Base-by-base conservation (phyloP, 2,329 filamentous ascomycete species). In the Pseudocercospora fijiensis region DNA sequence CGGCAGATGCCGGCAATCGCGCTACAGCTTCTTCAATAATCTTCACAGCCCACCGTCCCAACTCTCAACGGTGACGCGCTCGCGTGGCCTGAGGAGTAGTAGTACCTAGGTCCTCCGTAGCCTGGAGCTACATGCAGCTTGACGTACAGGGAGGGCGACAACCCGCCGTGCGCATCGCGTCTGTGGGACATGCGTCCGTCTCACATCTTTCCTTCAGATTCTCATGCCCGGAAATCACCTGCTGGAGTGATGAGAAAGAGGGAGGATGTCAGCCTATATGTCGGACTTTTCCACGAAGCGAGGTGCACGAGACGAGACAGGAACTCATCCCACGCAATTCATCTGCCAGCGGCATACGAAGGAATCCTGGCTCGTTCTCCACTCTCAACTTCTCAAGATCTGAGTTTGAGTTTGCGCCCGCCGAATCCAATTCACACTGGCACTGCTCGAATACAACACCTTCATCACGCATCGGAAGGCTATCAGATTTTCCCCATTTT, bases 351-450 rank as follows among this genome's bases (percentile, higher is more conserved):
- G 51, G 51, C 51, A 26, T 33, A 4, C n/a, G 51, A 55, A 27
- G 16, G 51, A 30, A 18, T 7, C 51, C 51, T 30, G 26, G 26
- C 37, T 26, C 24, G 20, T 58, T 58, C 37, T 47, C 57, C 57
- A 56, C 37, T 37, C 57, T 58, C 57, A 41, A 58, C 41, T 49
- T 58, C 57, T 58, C 57, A 41, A 58, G 57, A 58, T 58, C 57
- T 58, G 41, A 58, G 33, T 56, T 41, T 56, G 53, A 41, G 53
- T 56, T 56, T 24, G 28, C 24, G 53, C 53, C 53, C 53, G 53
- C 28, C 20, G 24, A 41, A 56, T 56, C 20, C 53, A 41, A 56
- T 37, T 56, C 16, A 56, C 53, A n/a, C 53, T 18, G 53, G n/a
- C 53, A 18, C n/a, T 56, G 28, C 53, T 28, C 13, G 24, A 41